Base-by-base conservation (phyloP, 2,329 filamentous ascomycete genomes). In the Thermoascus crustaceus region DNA sequence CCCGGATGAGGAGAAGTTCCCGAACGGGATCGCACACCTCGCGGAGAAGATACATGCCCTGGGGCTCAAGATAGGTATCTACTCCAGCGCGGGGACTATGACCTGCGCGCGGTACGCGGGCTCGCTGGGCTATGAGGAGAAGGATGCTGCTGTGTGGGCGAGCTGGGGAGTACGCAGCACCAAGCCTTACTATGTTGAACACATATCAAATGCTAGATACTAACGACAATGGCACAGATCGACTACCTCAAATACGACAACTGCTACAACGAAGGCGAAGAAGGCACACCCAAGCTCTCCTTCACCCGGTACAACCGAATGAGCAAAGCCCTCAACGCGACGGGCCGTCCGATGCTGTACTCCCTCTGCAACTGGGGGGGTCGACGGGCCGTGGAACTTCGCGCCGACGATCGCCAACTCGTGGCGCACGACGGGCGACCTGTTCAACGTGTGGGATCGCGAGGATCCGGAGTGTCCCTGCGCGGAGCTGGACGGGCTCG, bases 241-340 rank as follows among this genome's bases (percentile, higher is more conserved):
- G 54, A 70, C 49, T 72, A 72, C 43, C 49, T 72, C 14, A 72
- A 74, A 48, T 75, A 75, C 44, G 72, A 75, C 52, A 75, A 75
- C 47, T 76, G 72, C 55, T 73, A 64, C 49, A 73, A 74, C 42
- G 58, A 68, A 40, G 72, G 72, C 5, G 64, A 71, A 37, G 66
- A 63, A 11, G 68, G 71, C 8, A 69, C 60, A 2, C 59, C 65
- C 0, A 55, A 65, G 39, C 48, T 69, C 22, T 65, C 64, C 3
- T 68, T 61, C 41, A 58, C 65, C 32, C 62, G 67, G 16, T 73
- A 71, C 50, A 61, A 67, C 18, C 55, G 54, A 19, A 71, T 71
- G 62, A 63, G 63, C 10, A 50, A 66, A n/a, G 65, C 70, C 0
- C 54, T 71, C 21, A 70, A 69, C 37, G 51, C 53, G 8, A 69